Evolutionary conservation across 495 filamentous ascomycete genomes (phyloP), one percentile per base, ranked within the genome.

Genomic region (Stereocaulon alpinum): DNA sequence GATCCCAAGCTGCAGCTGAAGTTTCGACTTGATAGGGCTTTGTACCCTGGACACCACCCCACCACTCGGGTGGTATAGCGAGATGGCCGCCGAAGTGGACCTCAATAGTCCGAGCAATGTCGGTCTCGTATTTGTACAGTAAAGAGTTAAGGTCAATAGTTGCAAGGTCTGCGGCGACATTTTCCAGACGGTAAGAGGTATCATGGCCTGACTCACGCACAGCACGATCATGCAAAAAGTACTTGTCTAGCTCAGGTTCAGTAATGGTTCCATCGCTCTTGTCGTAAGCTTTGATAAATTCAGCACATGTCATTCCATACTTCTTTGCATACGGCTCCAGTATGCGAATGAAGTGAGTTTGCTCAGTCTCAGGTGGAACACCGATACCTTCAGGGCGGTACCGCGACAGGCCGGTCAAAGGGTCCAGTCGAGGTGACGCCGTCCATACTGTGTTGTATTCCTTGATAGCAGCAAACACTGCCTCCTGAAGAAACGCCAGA

Each of bases 191-290:
- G 70, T 96, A 96, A 20, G 88, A 86, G 5, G 92, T 96, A 69
- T 98, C 93, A 70, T 98, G 93, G 17, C 93, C 93, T 9, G 91
- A 95, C 69, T 96, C 92, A 49, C 92, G 84, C 22, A 96, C 90
- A 7, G 89, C 90, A 53, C 93, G 83, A 68, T 98, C 93, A 69
- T 98, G 93, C 66, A 95, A 72, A 75, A 96, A 96, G 70, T 96
- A 96, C 41, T 92, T 84, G 67, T 98, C 93, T 11, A 98, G 77
- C 41, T 90, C 86, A 4, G 91, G 90, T 72, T 96, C 93, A 44
- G 75, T 70, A 40, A 98, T 79, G 17, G 75, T 66, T 6, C 84
- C 80, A 59, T 82, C 57, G 7, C 43, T 17, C 17, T 12, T 63
- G 65, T 98, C 96, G 72, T 98, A 98, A 3, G 86, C 90, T 40